phyloP scores from a whole-genome alignment of 495 filamentous ascomycete genomes.

The Aspergillus ostianus region DNA sequence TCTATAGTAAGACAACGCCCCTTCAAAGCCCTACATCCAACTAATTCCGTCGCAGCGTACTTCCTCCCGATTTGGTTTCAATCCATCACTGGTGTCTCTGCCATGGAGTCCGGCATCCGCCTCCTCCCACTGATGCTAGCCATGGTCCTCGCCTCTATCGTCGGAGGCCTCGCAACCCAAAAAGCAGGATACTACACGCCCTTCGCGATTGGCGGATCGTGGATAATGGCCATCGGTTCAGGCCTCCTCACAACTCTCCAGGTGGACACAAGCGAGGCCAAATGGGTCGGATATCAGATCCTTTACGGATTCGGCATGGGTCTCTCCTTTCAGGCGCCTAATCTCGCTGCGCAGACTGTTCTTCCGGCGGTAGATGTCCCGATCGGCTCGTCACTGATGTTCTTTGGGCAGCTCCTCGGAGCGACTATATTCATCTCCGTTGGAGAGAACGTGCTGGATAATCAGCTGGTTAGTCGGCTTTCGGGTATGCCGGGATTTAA shows the following conservation, averaged over 20 bases:
- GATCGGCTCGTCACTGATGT: slow-evolving; percentile 37
- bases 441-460: slow-evolving; percentile 33
- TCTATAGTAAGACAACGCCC: slow-evolving; percentile 49
- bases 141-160: slow-evolving; percentile 24
- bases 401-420: slow-evolving; percentile 41
- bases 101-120: slow-evolving; percentile 30
- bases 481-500: slow-evolving; percentile 19
- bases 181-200: slow-evolving; percentile 42
- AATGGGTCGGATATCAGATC: slow-evolving; percentile 37
- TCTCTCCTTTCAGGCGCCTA: slow-evolving; percentile 32
- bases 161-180: slow-evolving; percentile 22
- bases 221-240: slow-evolving; percentile 29
- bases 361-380: slow-evolving; percentile 33
- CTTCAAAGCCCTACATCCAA: background rate
- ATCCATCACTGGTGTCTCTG: slow-evolving; percentile 26
- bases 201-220: slow-evolving; percentile 26
- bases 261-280: slow-evolving; percentile 19
- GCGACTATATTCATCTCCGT: slow-evolving; percentile 39
- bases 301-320: slow-evolving; percentile 39
- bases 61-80: slow-evolving; percentile 40
- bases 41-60: slow-evolving; percentile 16
- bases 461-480: slow-evolving; percentile 23
- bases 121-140: slow-evolving; percentile 24
- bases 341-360: slow-evolving; percentile 39
- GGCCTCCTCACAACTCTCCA: slow-evolving; percentile 35